Conservation (phyloP, 768 basidiomycete genomes). For the Naganishia onofrii region DNA sequence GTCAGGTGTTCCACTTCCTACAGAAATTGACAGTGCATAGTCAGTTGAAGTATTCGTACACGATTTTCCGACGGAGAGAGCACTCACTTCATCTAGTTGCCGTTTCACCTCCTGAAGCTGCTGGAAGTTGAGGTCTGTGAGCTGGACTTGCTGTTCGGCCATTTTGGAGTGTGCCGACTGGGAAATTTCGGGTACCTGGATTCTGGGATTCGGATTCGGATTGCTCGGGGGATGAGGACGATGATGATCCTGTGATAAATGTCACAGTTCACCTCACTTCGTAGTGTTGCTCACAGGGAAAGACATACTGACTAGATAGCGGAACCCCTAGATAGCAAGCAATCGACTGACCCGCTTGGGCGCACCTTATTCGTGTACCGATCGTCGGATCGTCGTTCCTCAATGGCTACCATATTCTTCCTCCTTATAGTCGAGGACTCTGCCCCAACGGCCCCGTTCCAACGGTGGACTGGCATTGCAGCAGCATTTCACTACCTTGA, state of each 20-base stretch:
- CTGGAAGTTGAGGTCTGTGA: slow-evolving; percentile 75
- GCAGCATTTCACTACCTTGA: too few relatives aligned
- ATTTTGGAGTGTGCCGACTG: neutral
- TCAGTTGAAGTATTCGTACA: neutral
- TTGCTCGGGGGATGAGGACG: neutral
- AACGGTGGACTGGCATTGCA: too few relatives aligned
- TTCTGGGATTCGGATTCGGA: too few relatives aligned
- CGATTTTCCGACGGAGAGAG: neutral
- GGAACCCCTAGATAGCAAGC: too few relatives aligned
- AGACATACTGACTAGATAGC: neutral
- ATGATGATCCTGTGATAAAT: neutral
- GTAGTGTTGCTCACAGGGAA: neutral
- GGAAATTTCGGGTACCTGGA: too few relatives aligned
- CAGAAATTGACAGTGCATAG: too few relatives aligned
- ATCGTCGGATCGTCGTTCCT: neutral
- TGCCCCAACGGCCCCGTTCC: too few relatives aligned
- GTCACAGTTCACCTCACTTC: neutral
- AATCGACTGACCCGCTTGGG: neutral
- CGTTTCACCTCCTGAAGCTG: slow-evolving; percentile 85
- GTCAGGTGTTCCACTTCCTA: slow-evolving; percentile 92
- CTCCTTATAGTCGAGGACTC: too few relatives aligned
- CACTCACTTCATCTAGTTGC: slow-evolving; percentile 81
- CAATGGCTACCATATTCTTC: too few relatives aligned
- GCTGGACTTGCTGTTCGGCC: slow-evolving; percentile 67
- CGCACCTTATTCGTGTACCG: neutral